A percentile compares a stretch with the other conserved stretches of the same genome.
Evolutionary conservation across 331 rosid genomes (phyloP).

Genomic region (Malus hybrid): DNA sequence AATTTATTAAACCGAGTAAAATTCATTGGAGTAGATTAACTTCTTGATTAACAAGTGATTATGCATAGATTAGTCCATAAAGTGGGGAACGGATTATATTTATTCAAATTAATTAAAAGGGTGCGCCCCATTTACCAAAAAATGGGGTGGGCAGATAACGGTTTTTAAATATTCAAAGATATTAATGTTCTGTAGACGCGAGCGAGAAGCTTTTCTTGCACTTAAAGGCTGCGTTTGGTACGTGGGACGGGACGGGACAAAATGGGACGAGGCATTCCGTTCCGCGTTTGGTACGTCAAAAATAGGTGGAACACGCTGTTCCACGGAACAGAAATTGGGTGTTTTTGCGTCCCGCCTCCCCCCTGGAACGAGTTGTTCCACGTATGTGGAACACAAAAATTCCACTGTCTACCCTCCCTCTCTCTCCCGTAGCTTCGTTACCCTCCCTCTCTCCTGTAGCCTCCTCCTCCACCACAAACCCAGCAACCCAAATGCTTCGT

Average conservation of each 20-base stretch:
- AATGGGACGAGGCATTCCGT: too few species aligned
- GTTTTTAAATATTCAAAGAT: not conserved
- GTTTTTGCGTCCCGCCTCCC: too few species aligned
- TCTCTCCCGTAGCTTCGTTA: too few species aligned
- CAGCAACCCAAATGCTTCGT: too few species aligned
- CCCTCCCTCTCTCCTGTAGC: too few species aligned
- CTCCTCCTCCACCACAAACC: too few species aligned
- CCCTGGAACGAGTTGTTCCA: too few species aligned
- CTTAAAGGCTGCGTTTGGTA: not conserved
- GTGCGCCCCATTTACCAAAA: not conserved
- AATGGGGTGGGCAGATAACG: not conserved
- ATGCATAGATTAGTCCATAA: not conserved
- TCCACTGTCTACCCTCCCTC: too few species aligned
- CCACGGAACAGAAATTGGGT: too few species aligned
- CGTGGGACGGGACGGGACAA: not conserved
- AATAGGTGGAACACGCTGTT: too few species aligned
- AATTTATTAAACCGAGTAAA: not conserved
- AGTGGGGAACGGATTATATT: not conserved
- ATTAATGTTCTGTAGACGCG: not conserved
- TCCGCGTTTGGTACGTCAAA: too few species aligned
- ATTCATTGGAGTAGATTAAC: not conserved
- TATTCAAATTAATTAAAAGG: not conserved
- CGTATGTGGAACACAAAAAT: too few species aligned
- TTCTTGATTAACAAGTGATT: not conserved
- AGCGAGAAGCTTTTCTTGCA: slow-evolving; percentile 28